Conservation (phyloP, 1,139 yeast genomes). For the Taphrina populina region DNA sequence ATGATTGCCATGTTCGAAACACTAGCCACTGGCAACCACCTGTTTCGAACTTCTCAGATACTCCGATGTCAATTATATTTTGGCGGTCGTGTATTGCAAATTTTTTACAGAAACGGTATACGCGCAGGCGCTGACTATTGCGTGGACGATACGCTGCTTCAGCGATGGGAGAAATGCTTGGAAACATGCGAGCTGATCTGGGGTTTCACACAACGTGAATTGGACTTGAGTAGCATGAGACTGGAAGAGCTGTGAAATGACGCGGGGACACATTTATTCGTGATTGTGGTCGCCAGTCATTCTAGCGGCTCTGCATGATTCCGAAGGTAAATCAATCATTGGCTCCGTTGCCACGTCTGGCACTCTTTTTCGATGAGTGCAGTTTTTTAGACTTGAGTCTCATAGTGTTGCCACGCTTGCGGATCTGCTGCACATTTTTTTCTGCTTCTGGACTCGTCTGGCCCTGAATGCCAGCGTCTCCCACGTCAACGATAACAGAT, state of each 20-base stretch:
- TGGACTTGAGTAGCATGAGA: constrained; percentile 11
- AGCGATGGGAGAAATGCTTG: constrained; percentile 27
- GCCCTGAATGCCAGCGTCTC: constrained; percentile 14
- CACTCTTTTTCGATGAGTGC: constrained; percentile 24
- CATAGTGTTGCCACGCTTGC: constrained; percentile 9
- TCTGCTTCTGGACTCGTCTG: constrained; percentile 18
- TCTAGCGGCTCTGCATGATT: no score
- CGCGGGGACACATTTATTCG: background rate
- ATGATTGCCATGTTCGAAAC: constrained; percentile 6
- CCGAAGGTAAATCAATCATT: constrained; percentile 4
- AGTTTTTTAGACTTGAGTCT: constrained; percentile 20
- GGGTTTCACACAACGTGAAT: constrained; percentile 15
- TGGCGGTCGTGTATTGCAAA: constrained; percentile 27
- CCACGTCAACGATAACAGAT: constrained; percentile 15
- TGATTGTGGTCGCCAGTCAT: background rate
- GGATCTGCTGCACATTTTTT: constrained; percentile 11
- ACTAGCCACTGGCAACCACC: background rate
- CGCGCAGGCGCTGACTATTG: background rate
- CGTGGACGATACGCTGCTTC: constrained; percentile 4
- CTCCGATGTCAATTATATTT: constrained; percentile 11
- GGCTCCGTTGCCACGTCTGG: constrained; percentile 19
- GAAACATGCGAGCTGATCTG: constrained; percentile 22
- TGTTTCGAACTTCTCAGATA: constrained; percentile 13
- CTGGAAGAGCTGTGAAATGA: constrained; percentile 19
- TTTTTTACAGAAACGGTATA: constrained; percentile 15